Conservation (phyloP, 768 basidiomycete genomes). For the Myochromella boudieri region DNA sequence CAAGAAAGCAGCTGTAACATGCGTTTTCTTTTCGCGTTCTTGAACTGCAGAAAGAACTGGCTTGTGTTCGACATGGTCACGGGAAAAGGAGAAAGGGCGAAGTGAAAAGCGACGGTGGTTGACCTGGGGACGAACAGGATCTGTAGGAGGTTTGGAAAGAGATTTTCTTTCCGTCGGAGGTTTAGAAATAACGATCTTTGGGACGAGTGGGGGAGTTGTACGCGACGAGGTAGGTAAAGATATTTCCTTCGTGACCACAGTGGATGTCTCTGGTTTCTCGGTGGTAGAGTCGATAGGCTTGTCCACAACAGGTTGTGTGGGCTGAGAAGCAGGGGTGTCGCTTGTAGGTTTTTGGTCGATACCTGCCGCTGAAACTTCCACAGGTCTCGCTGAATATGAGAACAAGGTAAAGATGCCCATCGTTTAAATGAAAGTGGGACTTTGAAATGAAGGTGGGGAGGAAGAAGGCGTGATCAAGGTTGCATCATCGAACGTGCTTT, state of each 20-base stretch:
- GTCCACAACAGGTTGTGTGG: background rate
- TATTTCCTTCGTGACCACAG: background rate
- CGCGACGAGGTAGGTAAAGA: constrained; percentile 3
- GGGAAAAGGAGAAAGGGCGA: constrained; percentile 40
- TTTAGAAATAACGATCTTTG: constrained; percentile 7
- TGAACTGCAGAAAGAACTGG: constrained; percentile 32
- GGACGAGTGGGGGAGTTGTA: background rate
- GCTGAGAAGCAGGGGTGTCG: constrained; percentile 1
- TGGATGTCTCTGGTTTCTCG: background rate
- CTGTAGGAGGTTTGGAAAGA: background rate
- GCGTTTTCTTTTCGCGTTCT: constrained; percentile 41
- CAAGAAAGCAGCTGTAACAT: constrained; percentile 32
- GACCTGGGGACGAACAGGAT: background rate
- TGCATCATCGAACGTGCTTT: too few species aligned
- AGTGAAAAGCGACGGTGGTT: constrained; percentile 43
- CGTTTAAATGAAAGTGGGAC: background rate
- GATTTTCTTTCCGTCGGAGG: background rate
- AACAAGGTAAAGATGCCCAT: constrained; percentile 29
- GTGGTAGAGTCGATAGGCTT: background rate
- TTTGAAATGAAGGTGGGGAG: constrained; percentile 4
- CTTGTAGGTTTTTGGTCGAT: background rate
- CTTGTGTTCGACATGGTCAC: constrained; percentile 31
- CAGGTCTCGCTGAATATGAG: constrained; percentile 17
- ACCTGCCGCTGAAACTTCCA: background rate
- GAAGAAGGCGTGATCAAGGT: background rate